phyloP scores from a whole-genome alignment of 331 rosid genomes.

The Stylosanthes scabra region DNA sequence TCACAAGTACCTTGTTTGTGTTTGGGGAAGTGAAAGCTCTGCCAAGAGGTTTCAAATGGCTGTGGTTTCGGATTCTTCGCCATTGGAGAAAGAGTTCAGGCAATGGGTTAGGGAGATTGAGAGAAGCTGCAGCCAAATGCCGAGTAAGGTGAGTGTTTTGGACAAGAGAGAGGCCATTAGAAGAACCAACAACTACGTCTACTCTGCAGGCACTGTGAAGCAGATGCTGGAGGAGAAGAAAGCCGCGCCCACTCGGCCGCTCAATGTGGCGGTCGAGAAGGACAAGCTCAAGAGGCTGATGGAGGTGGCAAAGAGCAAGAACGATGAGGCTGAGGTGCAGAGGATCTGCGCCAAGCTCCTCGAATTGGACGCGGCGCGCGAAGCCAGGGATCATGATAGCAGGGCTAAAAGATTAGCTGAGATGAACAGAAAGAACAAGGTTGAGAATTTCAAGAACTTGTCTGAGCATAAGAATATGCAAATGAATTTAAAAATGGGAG shows the following conservation, averaged over 20 bases:
- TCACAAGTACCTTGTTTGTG: constrained; percentile 60
- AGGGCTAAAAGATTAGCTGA: constrained; percentile 65
- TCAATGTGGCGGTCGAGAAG: constrained; percentile 73
- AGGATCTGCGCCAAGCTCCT: constrained; percentile 54
- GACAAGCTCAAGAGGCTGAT: constrained; percentile 57
- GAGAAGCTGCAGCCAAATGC: constrained; percentile 56
- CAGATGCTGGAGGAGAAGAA: constrained; percentile 74
- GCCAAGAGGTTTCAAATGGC: constrained; percentile 58
- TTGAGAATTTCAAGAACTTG: constrained; percentile 64
- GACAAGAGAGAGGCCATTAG: constrained; percentile 61
- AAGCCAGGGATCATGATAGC: constrained; percentile 43
- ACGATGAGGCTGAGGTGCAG: constrained; percentile 49
- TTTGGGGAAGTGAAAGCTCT: constrained; percentile 67
- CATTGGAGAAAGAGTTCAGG: constrained; percentile 56
- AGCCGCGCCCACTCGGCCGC: constrained; percentile 49
- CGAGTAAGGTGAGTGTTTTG: constrained; percentile 48
- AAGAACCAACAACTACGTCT: constrained; percentile 52
- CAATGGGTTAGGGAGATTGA: constrained; percentile 59
- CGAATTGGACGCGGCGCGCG: constrained; percentile 60
- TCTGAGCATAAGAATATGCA: constrained; percentile 44
- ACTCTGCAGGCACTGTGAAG: constrained; percentile 67
- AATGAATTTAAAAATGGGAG: constrained; percentile 57
- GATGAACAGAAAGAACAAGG: constrained; percentile 73
- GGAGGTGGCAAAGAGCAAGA: constrained; percentile 54
- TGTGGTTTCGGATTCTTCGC: constrained; percentile 64